phyloP scores from a whole-genome alignment of 1,284 basidiomycete genomes.

The Ganoderma lucidum region DNA sequence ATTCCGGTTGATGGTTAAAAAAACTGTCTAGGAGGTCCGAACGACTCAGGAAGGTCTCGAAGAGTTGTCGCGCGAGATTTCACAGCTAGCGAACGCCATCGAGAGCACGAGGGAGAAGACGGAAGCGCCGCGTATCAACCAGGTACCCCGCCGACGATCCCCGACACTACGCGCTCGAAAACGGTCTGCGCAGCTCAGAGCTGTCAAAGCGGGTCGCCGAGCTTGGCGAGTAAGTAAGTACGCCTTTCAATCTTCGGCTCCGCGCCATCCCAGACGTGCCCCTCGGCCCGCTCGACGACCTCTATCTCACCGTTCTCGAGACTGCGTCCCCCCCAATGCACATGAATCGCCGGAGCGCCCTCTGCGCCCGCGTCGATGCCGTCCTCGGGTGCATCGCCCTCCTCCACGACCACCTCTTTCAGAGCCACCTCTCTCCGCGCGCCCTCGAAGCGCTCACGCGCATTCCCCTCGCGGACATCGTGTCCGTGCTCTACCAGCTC shows the following conservation, averaged over 20 bases:
- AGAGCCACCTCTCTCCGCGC: conserved; percentile 55
- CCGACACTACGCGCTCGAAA: neutral
- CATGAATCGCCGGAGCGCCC: neutral
- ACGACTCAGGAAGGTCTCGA: neutral
- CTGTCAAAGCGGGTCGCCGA: neutral
- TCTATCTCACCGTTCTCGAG: conserved; percentile 76
- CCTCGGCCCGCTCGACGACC: conserved; percentile 15
- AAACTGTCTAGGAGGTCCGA: neutral
- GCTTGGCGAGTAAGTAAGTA: neutral
- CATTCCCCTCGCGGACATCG: conserved; percentile 61
- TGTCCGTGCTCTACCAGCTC: conserved; percentile 83
- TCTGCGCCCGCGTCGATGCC: neutral
- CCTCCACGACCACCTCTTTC: conserved; percentile 71
- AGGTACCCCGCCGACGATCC: neutral
- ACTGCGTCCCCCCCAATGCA: conserved; percentile 64
- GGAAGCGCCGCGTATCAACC: neutral
- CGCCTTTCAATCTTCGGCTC: too few species aligned
- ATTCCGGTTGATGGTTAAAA: neutral
- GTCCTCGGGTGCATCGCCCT: conserved; percentile 77
- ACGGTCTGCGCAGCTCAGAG: neutral
- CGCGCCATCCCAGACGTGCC: neutral
- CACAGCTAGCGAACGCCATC: neutral
- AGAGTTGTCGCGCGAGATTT: neutral
- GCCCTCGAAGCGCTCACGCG: conserved; percentile 83
- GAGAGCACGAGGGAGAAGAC: neutral